phyloP scores from a whole-genome alignment of 192 early-diverging fungal species.

The Backusella liffmaniae region DNA sequence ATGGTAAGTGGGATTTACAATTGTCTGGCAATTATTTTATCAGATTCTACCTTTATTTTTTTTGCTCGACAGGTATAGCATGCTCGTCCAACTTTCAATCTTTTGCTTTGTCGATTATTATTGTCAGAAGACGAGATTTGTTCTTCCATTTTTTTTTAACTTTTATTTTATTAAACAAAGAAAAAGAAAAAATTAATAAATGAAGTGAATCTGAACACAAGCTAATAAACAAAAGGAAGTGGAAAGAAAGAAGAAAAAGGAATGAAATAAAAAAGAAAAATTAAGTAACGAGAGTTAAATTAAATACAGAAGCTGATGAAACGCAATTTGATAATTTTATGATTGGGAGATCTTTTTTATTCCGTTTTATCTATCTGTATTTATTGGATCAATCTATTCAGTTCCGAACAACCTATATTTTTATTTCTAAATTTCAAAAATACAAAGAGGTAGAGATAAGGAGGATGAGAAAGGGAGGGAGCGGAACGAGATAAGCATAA shows the following conservation, averaged over 20 bases:
- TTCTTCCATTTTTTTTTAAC: background rate
- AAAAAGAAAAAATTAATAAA: background rate
- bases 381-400: background rate
- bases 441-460: no score
- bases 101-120: constrained; percentile 5
- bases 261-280: background rate
- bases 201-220: background rate
- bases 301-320: constrained; percentile 2
- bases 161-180: background rate
- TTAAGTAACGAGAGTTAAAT: background rate
- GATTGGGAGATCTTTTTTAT: constrained; percentile 8
- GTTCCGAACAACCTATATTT: background rate
- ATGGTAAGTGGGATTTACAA: background rate
- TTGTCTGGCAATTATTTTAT: background rate
- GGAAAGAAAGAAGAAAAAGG: background rate
- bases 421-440: background rate
- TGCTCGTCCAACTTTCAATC: constrained; percentile 19
- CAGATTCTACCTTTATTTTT: constrained; percentile 23
- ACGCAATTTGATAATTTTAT: background rate
- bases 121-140: background rate
- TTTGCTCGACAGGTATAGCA: constrained; percentile 21
- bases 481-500: background rate
- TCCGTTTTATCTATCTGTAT: background rate
- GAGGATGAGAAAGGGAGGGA: background rate
- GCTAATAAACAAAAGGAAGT: background rate